Evolutionary conservation across 352 stramenopile genomes (phyloP).

Genomic region (Globisporangium nodosum): DNA sequence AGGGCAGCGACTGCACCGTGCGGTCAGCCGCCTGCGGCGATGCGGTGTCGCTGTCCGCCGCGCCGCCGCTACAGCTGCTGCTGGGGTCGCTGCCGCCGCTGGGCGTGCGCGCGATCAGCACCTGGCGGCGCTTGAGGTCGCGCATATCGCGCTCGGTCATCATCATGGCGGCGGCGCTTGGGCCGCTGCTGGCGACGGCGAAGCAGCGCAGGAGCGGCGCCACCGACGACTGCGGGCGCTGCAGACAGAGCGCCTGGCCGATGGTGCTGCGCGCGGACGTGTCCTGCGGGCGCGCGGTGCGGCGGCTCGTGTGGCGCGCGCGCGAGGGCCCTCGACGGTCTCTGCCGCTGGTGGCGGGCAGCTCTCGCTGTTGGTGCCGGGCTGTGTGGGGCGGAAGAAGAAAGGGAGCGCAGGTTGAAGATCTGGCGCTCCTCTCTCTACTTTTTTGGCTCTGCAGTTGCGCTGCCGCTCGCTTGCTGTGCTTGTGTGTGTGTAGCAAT

Average conservation of each 20-base stretch:
- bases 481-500: too few relatives aligned
- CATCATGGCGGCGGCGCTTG: conserved; percentile 18
- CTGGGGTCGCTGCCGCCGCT: neutral
- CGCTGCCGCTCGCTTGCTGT: too few relatives aligned
- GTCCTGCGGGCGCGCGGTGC: neutral
- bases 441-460: neutral
- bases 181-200: conserved; percentile 1
- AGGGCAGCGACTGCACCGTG: conserved; percentile 63
- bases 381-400: neutral
- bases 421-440: neutral
- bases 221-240: conserved; percentile 25
- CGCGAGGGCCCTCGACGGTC: conserved; percentile 10
- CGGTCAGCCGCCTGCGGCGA: conserved; percentile 5
- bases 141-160: conserved; percentile 8
- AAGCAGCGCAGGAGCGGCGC: conserved; percentile 10
- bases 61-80: neutral
- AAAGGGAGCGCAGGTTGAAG: neutral
- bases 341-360: neutral
- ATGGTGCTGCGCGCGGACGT: conserved; percentile 25
- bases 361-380: neutral
- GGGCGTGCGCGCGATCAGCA: neutral
- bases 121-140: conserved; percentile 8
- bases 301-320: neutral
- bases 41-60: neutral
- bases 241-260: conserved; percentile 48